Conservation (phyloP, 768 basidiomycete species). For the Suillus subluteus region DNA sequence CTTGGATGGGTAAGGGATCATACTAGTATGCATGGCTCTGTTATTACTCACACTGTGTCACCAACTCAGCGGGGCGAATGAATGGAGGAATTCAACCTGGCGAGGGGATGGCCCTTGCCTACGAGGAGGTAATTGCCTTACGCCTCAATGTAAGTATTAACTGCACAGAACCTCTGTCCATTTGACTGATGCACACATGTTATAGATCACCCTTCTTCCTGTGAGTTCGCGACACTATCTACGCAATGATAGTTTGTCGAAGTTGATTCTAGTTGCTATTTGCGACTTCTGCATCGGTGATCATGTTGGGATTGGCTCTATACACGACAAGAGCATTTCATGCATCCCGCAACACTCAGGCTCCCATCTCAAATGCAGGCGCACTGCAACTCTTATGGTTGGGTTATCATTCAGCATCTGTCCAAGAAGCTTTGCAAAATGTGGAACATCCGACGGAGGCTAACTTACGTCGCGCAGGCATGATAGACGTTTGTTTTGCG, state of each 20-base stretch:
- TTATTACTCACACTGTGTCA: not conserved
- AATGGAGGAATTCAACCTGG: not conserved
- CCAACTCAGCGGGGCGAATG: not conserved
- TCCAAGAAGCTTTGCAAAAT: not conserved
- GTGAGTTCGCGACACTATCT: not conserved
- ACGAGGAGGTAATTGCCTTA: not conserved
- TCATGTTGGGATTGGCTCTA: constrained; percentile 8
- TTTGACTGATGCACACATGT: not conserved
- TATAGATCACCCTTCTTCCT: constrained; percentile 7
- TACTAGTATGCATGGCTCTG: not conserved
- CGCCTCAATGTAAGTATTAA: constrained; percentile 1
- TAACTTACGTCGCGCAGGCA: constrained; percentile 6
- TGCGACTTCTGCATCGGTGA: constrained; percentile 5
- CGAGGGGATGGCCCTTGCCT: not conserved
- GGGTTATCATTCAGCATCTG: not conserved
- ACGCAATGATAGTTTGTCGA: not conserved
- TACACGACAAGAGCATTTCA: constrained; percentile 1
- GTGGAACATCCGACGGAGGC: not conserved
- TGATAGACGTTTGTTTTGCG: constrained; percentile 11
- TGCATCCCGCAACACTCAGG: not conserved
- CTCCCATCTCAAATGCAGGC: not conserved
- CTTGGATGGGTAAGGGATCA: constrained; percentile 1
- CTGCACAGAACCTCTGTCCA: not conserved
- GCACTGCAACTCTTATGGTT: constrained; percentile 2
- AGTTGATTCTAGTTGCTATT: not conserved